Base-by-base conservation (phyloP, 1,139 yeast genomes). In the Magnusiomyces clavatus region DNA sequence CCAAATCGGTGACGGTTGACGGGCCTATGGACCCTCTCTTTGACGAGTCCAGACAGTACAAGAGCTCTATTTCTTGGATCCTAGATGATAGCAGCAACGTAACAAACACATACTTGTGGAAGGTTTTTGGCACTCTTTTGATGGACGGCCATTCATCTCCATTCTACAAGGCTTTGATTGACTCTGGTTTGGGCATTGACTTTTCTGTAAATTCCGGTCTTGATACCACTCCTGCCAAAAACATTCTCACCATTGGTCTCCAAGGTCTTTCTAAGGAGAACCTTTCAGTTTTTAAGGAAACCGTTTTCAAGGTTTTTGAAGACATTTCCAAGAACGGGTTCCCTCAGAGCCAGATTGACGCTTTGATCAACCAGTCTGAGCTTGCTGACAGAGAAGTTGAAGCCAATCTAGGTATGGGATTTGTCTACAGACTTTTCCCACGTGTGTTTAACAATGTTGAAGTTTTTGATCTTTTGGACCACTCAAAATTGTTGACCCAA, bases 81-180 rank as follows among this genome's bases (percentile, higher is more conserved):
- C 79, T 87, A 57, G 96, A 96, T 4, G 71, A 78, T 39, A 87
- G 96, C 1, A 71, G 77, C 8, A 84, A 86, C 56, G 74, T 77
- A 13, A 85, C 84, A 61, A 83, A 81, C 51, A 73, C 88, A 0
- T 86, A 90, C 65, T 76, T 86, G 48, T 75, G 92, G 77, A 84
- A 82, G 55, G 72, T 90, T 6, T 72, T 90, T 48, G 80, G 86
- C 24, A 79, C 83, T 16, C 71, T 94, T 54, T 72, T 94, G 40
- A 79, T 86, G 60, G 97, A 88, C 65, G 97, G 98, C 1, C 97
- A 90, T 63, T 84, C 92, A 13, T 85, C 97, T 11, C 92, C 96
- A 6, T 75, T 92, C 52, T 87, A 90, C 67, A 88, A 89, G 67
- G 80, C 80, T 24, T 73, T 92, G 54, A 85, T 92, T 55, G 98